Evolutionary conservation across 2,329 filamentous ascomycete genomes (phyloP).

Genomic region (Ophidiomyces ophidiicola): DNA sequence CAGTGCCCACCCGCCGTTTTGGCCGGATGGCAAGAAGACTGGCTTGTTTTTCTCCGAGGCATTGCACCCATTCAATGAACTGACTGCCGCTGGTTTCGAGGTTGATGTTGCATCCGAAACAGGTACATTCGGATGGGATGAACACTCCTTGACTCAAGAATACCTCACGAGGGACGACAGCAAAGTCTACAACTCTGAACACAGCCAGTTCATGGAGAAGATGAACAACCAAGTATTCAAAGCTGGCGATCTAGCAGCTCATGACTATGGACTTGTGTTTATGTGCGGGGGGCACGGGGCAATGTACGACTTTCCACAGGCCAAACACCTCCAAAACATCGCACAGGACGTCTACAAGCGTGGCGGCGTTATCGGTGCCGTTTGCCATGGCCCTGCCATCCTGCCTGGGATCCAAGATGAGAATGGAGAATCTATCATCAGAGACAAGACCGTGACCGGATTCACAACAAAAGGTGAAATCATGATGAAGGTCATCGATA

Average conservation of each 20-base stretch:
- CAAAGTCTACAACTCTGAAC: slow-evolving; percentile 27
- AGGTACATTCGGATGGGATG: slow-evolving; percentile 33
- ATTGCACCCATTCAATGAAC: slow-evolving; percentile 15
- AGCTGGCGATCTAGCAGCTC: slow-evolving; percentile 15
- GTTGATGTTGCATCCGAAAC: slow-evolving; percentile 38
- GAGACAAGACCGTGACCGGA: slow-evolving; percentile 30
- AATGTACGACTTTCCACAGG: slow-evolving; percentile 37
- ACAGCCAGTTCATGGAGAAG: slow-evolving; percentile 35
- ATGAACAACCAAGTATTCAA: slow-evolving; percentile 27
- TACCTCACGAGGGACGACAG: slow-evolving; percentile 31
- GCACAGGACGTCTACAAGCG: slow-evolving; percentile 31
- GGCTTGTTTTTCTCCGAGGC: slow-evolving; percentile 17
- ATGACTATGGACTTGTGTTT: slow-evolving; percentile 17
- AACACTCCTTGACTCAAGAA: slow-evolving; percentile 30
- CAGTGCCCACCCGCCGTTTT: slow-evolving; percentile 20
- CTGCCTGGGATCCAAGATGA: slow-evolving; percentile 24
- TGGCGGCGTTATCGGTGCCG: slow-evolving; percentile 33
- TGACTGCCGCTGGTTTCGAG: slow-evolving; percentile 33
- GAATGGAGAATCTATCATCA: slow-evolving; percentile 25
- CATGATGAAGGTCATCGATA: slow-evolving; percentile 25
- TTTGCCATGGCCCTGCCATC: slow-evolving; percentile 32
- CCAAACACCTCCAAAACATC: slow-evolving; percentile 31
- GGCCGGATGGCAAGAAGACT: slow-evolving; percentile 20
- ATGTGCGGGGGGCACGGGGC: slow-evolving; percentile 28
- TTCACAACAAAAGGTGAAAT: slow-evolving; percentile 31